Evolutionary conservation across 2,329 filamentous ascomycete genomes (phyloP).

Genomic region (Pyrenophora teres): DNA sequence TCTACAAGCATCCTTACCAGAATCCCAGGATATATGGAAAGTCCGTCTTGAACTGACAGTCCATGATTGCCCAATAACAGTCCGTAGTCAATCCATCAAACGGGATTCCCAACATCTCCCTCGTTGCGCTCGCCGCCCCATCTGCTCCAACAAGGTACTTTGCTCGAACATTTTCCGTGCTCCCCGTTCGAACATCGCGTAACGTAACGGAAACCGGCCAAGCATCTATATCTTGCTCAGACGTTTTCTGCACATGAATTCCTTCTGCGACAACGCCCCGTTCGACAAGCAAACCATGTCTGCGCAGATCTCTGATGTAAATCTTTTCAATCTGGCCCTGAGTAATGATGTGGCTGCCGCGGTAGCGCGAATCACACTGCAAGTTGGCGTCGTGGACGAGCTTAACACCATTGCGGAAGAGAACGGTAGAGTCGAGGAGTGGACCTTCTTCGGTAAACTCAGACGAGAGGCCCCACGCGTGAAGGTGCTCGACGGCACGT

Average conservation of each 20-base stretch:
- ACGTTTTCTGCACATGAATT: background rate
- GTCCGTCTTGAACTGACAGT: constrained; percentile 19
- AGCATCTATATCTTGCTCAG: no score
- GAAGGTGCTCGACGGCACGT: constrained; percentile 16
- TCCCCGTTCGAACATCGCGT: background rate
- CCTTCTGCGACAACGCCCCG: constrained; percentile 12
- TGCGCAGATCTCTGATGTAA: constrained; percentile 44
- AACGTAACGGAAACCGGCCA: background rate
- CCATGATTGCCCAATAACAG: constrained; percentile 45
- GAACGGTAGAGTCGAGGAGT: constrained; percentile 25
- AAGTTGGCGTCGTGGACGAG: constrained; percentile 11
- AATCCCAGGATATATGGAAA: constrained; percentile 26
- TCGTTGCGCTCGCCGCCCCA: constrained; percentile 39
- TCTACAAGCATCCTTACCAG: background rate
- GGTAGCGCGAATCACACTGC: constrained; percentile 39
- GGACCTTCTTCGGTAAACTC: constrained; percentile 44
- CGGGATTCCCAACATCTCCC: constrained; percentile 35
- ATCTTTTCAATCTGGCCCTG: constrained; percentile 47
- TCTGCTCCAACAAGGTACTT: constrained; percentile 44
- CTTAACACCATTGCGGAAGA: background rate
- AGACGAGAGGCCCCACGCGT: constrained; percentile 25
- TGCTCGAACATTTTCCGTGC: constrained; percentile 30
- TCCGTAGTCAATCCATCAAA: constrained; percentile 41
- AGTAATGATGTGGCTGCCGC: constrained; percentile 45
- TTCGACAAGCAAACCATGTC: constrained; percentile 43